phyloP scores from a whole-genome alignment of 371 early-diverging fungal species.

The Parasitella parasitica region DNA sequence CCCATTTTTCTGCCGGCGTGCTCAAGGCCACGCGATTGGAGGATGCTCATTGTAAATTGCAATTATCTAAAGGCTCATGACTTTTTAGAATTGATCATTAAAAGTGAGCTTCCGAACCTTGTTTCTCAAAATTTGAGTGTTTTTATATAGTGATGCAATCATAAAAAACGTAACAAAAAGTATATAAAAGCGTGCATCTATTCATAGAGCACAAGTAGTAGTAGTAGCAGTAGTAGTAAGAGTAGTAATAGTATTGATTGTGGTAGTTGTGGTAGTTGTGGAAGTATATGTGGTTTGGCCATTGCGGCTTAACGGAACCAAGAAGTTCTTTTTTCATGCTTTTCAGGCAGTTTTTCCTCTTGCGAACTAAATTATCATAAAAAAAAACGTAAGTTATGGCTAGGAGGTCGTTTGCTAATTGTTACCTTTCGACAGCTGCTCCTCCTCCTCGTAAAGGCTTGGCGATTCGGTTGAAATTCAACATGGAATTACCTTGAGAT shows the following conservation, averaged over 20 bases:
- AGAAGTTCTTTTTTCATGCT: constrained; percentile 9
- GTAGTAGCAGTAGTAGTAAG: too few species aligned
- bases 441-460: constrained; percentile 93
- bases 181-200: background rate
- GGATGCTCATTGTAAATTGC: too few species aligned
- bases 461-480: constrained; percentile 81
- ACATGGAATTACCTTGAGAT: constrained; percentile 46
- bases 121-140: too few species aligned
- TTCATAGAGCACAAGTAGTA: background rate
- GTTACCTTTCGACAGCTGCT: constrained; percentile 11
- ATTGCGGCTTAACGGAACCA: constrained; percentile 21
- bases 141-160: background rate
- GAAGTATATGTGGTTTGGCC: too few species aligned
- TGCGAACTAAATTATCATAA: constrained; percentile 1
- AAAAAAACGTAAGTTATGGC: too few species aligned
- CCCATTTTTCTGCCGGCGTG: too few species aligned
- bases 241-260: background rate
- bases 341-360: constrained; percentile 14
- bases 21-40: too few species aligned
- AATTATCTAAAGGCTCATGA: too few species aligned
- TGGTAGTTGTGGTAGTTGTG: too few species aligned
- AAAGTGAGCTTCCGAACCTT: too few species aligned
- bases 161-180: background rate
- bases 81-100: too few species aligned
- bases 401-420: too few species aligned